These are phyloP conservation scores for Mortierella sp. DNA, from an alignment of 371 early-diverging fungal genomes.

Conservation along the genomic window DNA sequence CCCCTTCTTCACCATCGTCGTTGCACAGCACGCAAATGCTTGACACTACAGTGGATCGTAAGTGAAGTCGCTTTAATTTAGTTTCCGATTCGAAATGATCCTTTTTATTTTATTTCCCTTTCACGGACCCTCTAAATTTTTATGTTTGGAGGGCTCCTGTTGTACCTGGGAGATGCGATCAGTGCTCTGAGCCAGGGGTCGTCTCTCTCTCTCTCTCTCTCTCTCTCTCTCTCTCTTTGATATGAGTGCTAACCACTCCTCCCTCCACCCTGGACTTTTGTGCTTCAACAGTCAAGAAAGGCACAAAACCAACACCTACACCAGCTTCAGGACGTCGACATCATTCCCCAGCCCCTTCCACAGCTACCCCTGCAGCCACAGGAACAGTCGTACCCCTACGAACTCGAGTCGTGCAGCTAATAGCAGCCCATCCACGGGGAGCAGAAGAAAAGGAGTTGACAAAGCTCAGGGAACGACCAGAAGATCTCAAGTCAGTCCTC, in stretches of 20 bases:
- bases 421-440: slow-evolving; percentile 50
- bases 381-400: slow-evolving; percentile 45
- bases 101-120: too few relatives aligned
- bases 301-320: slow-evolving; percentile 10
- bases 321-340: slow-evolving; percentile 22
- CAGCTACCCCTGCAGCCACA: slow-evolving; percentile 6
- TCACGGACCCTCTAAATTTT: too few relatives aligned
- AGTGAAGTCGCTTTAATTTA: slow-evolving; percentile 10
- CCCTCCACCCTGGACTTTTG: too few relatives aligned
- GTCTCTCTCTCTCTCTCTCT: too few relatives aligned
- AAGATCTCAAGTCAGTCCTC: slow-evolving; percentile 52
- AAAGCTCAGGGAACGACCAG: slow-evolving; percentile 36
- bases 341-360: slow-evolving; percentile 32
- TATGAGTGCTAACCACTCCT: too few relatives aligned
- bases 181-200: too few relatives aligned
- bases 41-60: slow-evolving; percentile 40
- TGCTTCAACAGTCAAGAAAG: slow-evolving; percentile 24
- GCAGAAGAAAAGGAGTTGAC: slow-evolving; percentile 41
- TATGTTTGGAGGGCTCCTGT: too few relatives aligned
- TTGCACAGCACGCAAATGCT: slow-evolving; percentile 32
- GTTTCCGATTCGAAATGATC: too few relatives aligned
- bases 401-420: slow-evolving; percentile 55
- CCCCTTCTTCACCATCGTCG: not conserved
- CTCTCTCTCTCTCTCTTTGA: too few relatives aligned
- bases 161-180: too few relatives aligned